These are phyloP conservation scores for Aphanocladium album DNA, from an alignment of 2,329 filamentous ascomycete species.

Conservation along the genomic window DNA sequence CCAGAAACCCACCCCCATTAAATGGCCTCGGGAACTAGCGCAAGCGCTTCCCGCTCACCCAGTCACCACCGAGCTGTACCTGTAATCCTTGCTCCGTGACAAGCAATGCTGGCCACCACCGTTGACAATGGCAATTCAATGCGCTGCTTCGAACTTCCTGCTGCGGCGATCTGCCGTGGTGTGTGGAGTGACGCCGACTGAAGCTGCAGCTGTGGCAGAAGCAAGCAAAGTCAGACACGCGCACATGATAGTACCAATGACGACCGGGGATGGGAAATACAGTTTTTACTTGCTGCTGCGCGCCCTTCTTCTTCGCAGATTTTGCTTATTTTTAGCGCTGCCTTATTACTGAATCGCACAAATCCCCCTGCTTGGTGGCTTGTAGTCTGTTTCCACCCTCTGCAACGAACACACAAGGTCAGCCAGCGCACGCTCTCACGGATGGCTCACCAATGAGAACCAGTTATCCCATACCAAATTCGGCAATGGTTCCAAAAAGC, in stretches of 20 bases:
- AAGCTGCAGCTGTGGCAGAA: background rate
- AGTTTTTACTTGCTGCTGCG: background rate
- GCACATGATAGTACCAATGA: background rate
- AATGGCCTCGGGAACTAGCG: conserved; percentile 3
- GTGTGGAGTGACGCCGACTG: background rate
- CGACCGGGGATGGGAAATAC: background rate
- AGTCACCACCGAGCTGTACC: background rate
- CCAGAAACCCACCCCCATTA: background rate
- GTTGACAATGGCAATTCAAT: too few species aligned
- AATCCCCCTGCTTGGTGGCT: background rate
- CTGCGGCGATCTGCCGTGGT: background rate
- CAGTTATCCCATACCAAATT: too few species aligned
- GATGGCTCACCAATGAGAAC: too few species aligned
- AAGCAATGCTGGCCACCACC: background rate
- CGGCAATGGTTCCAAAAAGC: too few species aligned
- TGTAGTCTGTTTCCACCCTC: background rate
- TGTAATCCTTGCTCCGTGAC: background rate
- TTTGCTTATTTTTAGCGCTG: background rate
- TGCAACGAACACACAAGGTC: too few species aligned
- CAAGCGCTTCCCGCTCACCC: conserved; percentile 10
- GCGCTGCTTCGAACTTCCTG: background rate
- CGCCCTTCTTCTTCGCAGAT: background rate
- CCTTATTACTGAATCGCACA: background rate
- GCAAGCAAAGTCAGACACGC: conserved; percentile 1
- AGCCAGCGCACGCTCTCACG: too few species aligned